Base-by-base conservation (phyloP, 2,329 filamentous ascomycete species). In the Fusarium nanum region DNA sequence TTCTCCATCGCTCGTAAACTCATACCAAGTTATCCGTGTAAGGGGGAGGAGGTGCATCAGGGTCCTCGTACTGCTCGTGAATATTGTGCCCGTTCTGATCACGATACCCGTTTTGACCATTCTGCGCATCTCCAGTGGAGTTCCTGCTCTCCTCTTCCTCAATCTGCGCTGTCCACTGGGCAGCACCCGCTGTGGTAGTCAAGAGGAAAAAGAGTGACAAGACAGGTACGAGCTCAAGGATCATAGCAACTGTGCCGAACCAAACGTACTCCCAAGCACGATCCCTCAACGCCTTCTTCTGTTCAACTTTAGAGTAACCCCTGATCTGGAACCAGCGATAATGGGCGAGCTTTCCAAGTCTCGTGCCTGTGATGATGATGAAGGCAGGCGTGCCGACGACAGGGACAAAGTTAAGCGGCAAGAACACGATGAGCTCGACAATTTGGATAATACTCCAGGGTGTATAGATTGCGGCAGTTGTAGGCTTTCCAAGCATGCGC, bases 401-500 rank as follows among this genome's bases (percentile, higher is more conserved):
- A 0, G 95, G 95, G 18, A 98, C 88, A 23, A 99, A 88, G 78
- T 97, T 98, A 63, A 99, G 86, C 2, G 96, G 92, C 3, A 94
- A 84, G 75, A 91, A 90, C 30, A 93, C 74, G 37, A 97, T 83
- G 64, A 98, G 91, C 81, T 98, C 95, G 68, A 93, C 77, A 60
- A 97, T 96, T 79, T 98, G 95, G n/a, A 93, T 88, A 56, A 97
- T 83, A 58, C 93, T 97, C 85, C 97, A 98, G 0, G 95, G 95
- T 11, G 92, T 90, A 80, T 96, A 98, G 20, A 93, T 86, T 1
- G 93, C 92, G 3, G 89, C 85, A 23, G 83, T 88, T 0, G 91
- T 94, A 1, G 94, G 93, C 71, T 93, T 94, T 28, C 94, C 95
- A 1, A 98, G 88, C 80, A 91, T 91, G 77, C 91, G 91, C 50